phyloP scores from a whole-genome alignment of 2,329 filamentous ascomycete genomes.

The Aspergillus novofumigatus region DNA sequence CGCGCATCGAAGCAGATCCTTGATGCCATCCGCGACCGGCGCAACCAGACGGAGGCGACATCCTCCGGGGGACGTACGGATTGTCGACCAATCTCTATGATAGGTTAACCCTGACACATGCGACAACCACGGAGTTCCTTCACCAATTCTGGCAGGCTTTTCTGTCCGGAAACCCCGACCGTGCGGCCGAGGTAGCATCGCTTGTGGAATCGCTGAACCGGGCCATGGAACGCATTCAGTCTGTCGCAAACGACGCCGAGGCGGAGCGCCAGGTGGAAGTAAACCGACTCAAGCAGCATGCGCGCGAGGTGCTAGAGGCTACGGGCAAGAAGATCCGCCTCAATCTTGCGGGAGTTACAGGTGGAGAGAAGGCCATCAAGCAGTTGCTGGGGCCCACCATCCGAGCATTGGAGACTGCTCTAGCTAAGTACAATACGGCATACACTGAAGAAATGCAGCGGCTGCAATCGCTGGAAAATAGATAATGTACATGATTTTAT shows the following conservation, averaged over 20 bases:
- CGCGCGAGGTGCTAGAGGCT: slow-evolving; percentile 64
- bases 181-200: slow-evolving; percentile 74
- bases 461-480: not conserved
- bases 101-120: slow-evolving; percentile 70
- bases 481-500: not conserved
- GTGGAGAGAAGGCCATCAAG: slow-evolving; percentile 71
- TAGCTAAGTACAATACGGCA: slow-evolving; percentile 66
- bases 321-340: slow-evolving; percentile 71
- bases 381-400: slow-evolving; percentile 72
- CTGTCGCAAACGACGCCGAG: slow-evolving; percentile 77
- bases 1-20: slow-evolving; percentile 55
- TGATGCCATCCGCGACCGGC: slow-evolving; percentile 55
- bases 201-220: slow-evolving; percentile 76
- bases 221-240: slow-evolving; percentile 72
- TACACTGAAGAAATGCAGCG: slow-evolving; percentile 57
- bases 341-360: slow-evolving; percentile 62
- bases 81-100: slow-evolving; percentile 54
- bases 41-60: slow-evolving; percentile 39
- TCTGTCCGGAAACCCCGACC: slow-evolving; percentile 77
- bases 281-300: slow-evolving; percentile 63
- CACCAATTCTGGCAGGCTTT: slow-evolving; percentile 96
- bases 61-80: slow-evolving; percentile 40
- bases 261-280: slow-evolving; percentile 65
- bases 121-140: slow-evolving; percentile 92
- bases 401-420: slow-evolving; percentile 65